A percentile compares a stretch with the other conserved stretches of the same genome.
phyloP scores from a whole-genome alignment of 2,329 filamentous ascomycete species.

The Xylaria sp. region DNA sequence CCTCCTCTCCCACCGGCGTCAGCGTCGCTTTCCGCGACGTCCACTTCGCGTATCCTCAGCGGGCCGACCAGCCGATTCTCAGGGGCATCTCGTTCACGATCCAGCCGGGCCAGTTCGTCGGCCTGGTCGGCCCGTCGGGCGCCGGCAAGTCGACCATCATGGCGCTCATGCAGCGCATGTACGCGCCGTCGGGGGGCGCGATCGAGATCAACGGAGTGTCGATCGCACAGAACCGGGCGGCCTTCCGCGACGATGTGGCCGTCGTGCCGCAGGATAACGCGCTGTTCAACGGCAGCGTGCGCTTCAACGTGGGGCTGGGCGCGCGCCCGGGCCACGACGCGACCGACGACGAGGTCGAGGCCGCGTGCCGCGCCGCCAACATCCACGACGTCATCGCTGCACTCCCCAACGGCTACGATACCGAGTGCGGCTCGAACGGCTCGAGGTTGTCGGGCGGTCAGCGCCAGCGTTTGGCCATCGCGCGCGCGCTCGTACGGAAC shows the following conservation, averaged over 20 bases:
- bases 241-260: slow-evolving; percentile 55
- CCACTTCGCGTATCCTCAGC: slow-evolving; percentile 64
- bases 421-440: slow-evolving; percentile 62
- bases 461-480: slow-evolving; percentile 69
- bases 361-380: slow-evolving; percentile 59
- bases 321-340: slow-evolving; percentile 48
- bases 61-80: slow-evolving; percentile 45
- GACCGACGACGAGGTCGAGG: slow-evolving; percentile 53
- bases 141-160: slow-evolving; percentile 66
- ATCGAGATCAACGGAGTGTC: slow-evolving; percentile 50
- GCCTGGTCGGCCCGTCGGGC: slow-evolving; percentile 58
- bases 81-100: slow-evolving; percentile 48
- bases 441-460: slow-evolving; percentile 71
- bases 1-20: slow-evolving; percentile 39
- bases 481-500: slow-evolving; percentile 65
- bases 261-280: slow-evolving; percentile 63
- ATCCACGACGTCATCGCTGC: slow-evolving; percentile 60
- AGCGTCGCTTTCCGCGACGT: slow-evolving; percentile 57
- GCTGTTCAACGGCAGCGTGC: slow-evolving; percentile 51
- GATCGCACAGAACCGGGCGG: too few species aligned
- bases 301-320: slow-evolving; percentile 53
- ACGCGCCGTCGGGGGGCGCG: slow-evolving; percentile 46
- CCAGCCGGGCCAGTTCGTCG: slow-evolving; percentile 52
- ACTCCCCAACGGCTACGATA: slow-evolving; percentile 60
- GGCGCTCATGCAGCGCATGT: slow-evolving; percentile 52